Percentiles rank a stretch among this genome's conserved stretches.
Evolutionary conservation across 1,284 basidiomycete species (phyloP).

Genomic region (Ustilago cynodontis): DNA sequence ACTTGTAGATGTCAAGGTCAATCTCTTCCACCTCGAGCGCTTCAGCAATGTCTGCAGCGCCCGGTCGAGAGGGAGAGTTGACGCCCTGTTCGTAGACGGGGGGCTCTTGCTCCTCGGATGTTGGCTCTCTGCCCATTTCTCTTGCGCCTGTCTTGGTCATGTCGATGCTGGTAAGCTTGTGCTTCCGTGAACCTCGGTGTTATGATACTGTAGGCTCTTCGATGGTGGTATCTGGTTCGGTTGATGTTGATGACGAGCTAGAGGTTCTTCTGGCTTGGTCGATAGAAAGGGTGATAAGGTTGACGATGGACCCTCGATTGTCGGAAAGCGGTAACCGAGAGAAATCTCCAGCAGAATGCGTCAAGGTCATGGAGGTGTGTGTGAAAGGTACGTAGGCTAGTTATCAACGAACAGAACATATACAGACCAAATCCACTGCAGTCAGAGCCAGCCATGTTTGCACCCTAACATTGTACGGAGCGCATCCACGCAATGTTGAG

Average conservation of each 20-base stretch:
- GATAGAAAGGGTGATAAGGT: not conserved
- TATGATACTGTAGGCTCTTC: no score
- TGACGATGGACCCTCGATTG: not conserved
- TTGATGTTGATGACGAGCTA: no score
- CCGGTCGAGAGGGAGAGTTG: conserved; percentile 35
- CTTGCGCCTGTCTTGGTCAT: conserved; percentile 42
- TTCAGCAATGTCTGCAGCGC: conserved; percentile 45
- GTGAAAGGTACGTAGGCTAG: not conserved
- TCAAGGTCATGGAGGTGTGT: not conserved
- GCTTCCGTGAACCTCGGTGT: not conserved
- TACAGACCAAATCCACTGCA: no score
- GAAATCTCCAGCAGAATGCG: not conserved
- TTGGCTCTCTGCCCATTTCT: conserved; percentile 54
- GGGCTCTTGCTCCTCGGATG: conserved; percentile 54
- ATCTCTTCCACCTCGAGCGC: conserved; percentile 63
- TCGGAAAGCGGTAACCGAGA: not conserved
- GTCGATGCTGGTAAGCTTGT: not conserved
- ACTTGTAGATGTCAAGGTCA: conserved; percentile 59
- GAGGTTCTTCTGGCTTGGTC: not conserved
- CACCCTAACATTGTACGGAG: no score
- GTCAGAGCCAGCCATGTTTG: no score
- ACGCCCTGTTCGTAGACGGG: conserved; percentile 56
- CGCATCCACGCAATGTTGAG: no score
- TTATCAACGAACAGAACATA: no score
- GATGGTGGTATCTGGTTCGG: no score